Base-by-base conservation (phyloP, 148 eudicot genomes). In the Mesembryanthemum crystallinum region DNA sequence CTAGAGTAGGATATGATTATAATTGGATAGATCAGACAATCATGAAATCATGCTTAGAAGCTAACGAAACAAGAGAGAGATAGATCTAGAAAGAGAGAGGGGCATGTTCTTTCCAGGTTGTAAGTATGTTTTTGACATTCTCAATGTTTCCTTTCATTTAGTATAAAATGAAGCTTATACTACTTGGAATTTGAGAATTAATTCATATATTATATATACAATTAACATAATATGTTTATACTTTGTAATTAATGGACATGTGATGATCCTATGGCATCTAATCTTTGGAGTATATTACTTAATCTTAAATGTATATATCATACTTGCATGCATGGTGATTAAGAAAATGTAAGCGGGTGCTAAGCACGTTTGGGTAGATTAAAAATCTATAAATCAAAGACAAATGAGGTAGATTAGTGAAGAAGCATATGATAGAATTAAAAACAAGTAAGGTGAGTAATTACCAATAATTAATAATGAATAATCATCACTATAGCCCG, bases 11-110 rank as follows among this genome's bases (percentile, higher is more conserved):
- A 64, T 47, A 82, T 84, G 64, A 69, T 74, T 45, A 74, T 63
- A 45, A 52, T 28, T 63, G 25, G 1, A 35, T 58, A 67, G n/a
- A n/a, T n/a, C n/a, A n/a, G 51, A 63, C 81, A 83, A 89, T 91
- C 82, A 91, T 91, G 87, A 86, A 84, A 81, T 87, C 85, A 85
- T 85, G 89, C 96, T 87, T 91, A 80, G 87, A 91, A 86, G 92
- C 86, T 78, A 91, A 89, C 83, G 71, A 71, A 85, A 80, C 76
- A 32, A 25, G 6, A 35, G 20, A 64, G 39, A 55, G 64, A 24
- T 9, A 57, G 27, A 42, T 35, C 39, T 35, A 35, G 21, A 72
- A 29, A 12, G 55, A 58, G 9, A 25, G 24, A 15, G 58, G 15
- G 24, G 23, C 62, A 21, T 32, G 35, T 64, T 58, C 42, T 74